Evolutionary conservation across 2,329 filamentous ascomycete genomes (phyloP).

Genomic region (Diaporthe citrichinensis): DNA sequence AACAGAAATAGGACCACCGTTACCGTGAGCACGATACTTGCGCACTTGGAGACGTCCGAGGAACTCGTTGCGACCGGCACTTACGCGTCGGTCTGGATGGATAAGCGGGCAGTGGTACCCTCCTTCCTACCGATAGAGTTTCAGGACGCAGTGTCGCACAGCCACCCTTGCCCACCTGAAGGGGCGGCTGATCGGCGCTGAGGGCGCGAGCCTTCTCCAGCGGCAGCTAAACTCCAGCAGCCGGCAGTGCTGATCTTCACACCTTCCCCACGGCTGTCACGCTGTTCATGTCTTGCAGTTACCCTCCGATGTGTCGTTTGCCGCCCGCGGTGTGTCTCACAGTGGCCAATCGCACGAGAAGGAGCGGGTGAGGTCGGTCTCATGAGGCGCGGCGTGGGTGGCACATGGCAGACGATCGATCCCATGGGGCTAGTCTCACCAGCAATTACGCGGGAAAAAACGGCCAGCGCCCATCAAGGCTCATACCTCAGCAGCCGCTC

Average conservation of each 20-base stretch:
- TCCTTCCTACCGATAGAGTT: constrained; percentile 18
- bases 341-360: not conserved
- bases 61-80: constrained; percentile 1
- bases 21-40: not conserved
- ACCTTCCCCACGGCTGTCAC: not conserved
- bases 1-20: not conserved
- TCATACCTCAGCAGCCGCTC: constrained; percentile 1
- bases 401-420: constrained; percentile 19
- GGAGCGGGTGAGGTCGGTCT: constrained; percentile 3
- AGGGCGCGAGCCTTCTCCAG: not conserved
- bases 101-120: not conserved
- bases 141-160: constrained; percentile 16
- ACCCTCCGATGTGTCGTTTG: not conserved
- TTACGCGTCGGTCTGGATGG: constrained; percentile 16
- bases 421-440: constrained; percentile 19
- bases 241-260: constrained; percentile 5
- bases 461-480: not conserved
- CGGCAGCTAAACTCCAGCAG: constrained; percentile 5
- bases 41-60: constrained; percentile 12
- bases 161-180: constrained; percentile 26
- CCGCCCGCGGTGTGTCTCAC: constrained; percentile 18
- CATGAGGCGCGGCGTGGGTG: not conserved
- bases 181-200: constrained; percentile 26
- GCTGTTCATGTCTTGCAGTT: not conserved
- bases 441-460: not conserved